Evolutionary conservation across 495 filamentous ascomycete genomes (phyloP).

Genomic region (Podospora sp.): DNA sequence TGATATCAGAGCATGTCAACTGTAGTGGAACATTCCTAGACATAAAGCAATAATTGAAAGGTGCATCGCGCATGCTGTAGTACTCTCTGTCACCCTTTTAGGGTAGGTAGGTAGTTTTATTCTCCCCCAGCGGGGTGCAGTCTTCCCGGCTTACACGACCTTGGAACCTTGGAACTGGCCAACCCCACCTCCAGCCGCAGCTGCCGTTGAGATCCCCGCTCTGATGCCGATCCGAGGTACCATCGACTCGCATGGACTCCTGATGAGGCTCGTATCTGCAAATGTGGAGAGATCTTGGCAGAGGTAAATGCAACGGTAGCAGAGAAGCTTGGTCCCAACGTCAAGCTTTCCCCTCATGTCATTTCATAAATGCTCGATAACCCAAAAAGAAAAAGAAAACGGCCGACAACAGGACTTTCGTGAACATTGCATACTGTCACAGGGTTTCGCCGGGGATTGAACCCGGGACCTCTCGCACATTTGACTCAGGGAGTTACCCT

Average conservation of each 20-base stretch:
- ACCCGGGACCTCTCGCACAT: too few species aligned
- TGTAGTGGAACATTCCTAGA: not conserved
- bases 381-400: too few species aligned
- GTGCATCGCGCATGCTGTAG: not conserved
- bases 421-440: too few species aligned
- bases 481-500: too few species aligned
- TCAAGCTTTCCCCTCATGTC: too few species aligned
- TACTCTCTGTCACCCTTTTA: not conserved
- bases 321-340: not conserved
- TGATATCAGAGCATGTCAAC: not conserved
- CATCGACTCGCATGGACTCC: too few species aligned
- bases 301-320: not conserved
- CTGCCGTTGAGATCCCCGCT: conserved; percentile 1
- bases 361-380: too few species aligned
- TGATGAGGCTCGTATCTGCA: conserved; percentile 15
- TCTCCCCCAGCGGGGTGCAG: not conserved
- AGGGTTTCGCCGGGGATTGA: too few species aligned
- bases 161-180: too few species aligned
- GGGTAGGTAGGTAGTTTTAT: too few species aligned
- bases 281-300: conserved; percentile 8
- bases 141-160: conserved; percentile 1
- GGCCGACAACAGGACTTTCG: too few species aligned
- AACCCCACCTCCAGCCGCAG: not conserved
- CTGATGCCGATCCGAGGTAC: not conserved
- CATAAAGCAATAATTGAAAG: not conserved